These are phyloP conservation scores for Macrocybe gigantea DNA, from an alignment of 768 basidiomycete species.

Conservation along the genomic window DNA sequence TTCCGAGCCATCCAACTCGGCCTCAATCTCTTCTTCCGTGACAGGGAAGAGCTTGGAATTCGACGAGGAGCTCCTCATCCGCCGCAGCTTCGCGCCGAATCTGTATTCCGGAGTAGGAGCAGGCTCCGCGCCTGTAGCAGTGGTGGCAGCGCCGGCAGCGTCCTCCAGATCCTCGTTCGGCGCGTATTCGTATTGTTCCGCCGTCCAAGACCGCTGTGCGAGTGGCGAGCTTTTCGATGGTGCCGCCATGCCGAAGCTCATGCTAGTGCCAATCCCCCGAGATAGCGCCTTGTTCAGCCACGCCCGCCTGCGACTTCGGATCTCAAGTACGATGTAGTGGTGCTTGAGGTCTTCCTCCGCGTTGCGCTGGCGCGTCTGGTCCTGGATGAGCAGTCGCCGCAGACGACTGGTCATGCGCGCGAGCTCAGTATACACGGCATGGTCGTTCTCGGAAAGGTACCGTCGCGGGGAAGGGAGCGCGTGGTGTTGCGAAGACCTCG, in stretches of 20 bases:
- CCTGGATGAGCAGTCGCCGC: slow-evolving; percentile 31
- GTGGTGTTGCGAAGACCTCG: slow-evolving; percentile 14
- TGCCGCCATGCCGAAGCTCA: slow-evolving; percentile 39
- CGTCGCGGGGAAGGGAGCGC: slow-evolving; percentile 15
- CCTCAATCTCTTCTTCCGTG: slow-evolving; percentile 29
- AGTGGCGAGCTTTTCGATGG: slow-evolving; percentile 50
- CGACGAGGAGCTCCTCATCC: slow-evolving; percentile 7
- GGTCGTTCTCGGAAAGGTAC: too few relatives aligned
- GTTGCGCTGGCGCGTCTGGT: slow-evolving; percentile 34
- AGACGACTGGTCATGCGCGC: slow-evolving; percentile 29
- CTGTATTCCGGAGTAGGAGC: background rate
- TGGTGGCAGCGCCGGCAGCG: slow-evolving; percentile 2
- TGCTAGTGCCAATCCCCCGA: slow-evolving; percentile 10
- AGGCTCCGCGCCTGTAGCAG: too few relatives aligned
- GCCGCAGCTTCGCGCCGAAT: slow-evolving; percentile 4
- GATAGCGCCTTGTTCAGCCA: slow-evolving; percentile 53
- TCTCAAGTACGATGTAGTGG: slow-evolving; percentile 44
- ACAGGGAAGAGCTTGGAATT: slow-evolving; percentile 30
- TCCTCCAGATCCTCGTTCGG: slow-evolving; percentile 3
- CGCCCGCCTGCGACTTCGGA: slow-evolving; percentile 55
- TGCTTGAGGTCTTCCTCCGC: slow-evolving; percentile 32
- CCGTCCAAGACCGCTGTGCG: slow-evolving; percentile 29
- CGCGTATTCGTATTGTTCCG: slow-evolving; percentile 26
- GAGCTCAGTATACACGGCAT: slow-evolving; percentile 29
- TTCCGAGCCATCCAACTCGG: slow-evolving; percentile 13